Evolutionary conservation across 495 filamentous ascomycete species (phyloP), one percentile per base, ranked within the genome.

Genomic region (Daldinia vernicosa): DNA sequence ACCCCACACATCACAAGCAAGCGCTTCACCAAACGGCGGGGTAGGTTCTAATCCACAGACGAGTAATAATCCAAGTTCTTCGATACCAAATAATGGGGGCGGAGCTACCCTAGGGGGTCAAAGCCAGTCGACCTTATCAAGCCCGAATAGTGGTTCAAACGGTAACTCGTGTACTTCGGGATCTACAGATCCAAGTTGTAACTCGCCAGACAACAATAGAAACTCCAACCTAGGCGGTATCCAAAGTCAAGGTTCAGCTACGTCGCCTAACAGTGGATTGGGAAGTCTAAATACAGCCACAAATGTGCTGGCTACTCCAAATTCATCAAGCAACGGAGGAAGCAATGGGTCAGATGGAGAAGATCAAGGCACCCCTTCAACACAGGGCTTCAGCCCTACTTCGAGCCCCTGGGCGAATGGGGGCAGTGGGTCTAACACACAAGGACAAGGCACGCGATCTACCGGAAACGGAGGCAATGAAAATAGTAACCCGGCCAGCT

Each of bases 111-210:
- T 67, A 6, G 12, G 51, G 26, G 71, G 30, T n/a, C 67, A 71
- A 33, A 59, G 51, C 22, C 56, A 64, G 26, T 57, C 67, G 26
- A 70, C 70, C 35, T 43, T 45, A 24, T 71, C 63, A 14, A 60
- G 51, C 27, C 17, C 69, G 14, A 63, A 64, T 35, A 19, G 61
- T 19, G 35, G 60, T 14, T n/a, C 64, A 17, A 60, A 43, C 52
- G 70, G 50, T 24, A 28, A 51, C 6, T 47, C 40, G 40, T 74
- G 71, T 15, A 51, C 67, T 0, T 39, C 71, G 45, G 71, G 58
- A 35, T 74, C 71, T 52, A 67, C 58, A 1, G 70, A 74, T 51
- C 66, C 70, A 26, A 39, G 39, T 4, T 73, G 70, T 40, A 72
- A 35, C 12, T 65, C 65, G 15, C 40, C 60, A 56, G 53, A 24